phyloP scores from a whole-genome alignment of 176 grass and related monocot genomes.

The Alopecurus myosuroides region DNA sequence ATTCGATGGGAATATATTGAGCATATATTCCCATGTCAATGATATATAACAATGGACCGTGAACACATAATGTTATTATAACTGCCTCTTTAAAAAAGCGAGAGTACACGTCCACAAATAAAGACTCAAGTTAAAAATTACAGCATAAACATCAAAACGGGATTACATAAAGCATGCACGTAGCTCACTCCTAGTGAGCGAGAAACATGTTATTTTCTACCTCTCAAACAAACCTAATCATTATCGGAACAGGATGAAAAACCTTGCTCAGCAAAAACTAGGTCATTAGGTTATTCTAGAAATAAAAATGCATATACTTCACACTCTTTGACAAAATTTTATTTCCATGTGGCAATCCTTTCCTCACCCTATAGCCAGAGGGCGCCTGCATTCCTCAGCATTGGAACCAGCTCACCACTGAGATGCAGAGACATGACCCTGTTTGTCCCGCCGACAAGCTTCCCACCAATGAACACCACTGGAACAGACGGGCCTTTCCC shows the following conservation, averaged over 20 bases:
- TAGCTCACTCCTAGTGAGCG: not conserved
- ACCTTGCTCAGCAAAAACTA: not conserved
- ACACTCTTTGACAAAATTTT: not conserved
- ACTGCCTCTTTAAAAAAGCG: not conserved
- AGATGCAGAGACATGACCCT: conserved; percentile 59
- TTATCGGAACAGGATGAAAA: not conserved
- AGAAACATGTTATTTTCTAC: not conserved
- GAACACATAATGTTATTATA: not conserved
- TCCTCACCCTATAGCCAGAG: conserved; percentile 33
- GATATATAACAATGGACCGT: not conserved
- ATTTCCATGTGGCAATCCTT: not conserved
- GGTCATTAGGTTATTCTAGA: not conserved
- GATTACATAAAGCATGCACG: not conserved
- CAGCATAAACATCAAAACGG: not conserved
- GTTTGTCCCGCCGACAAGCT: conserved; percentile 50
- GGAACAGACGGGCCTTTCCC: conserved; percentile 37
- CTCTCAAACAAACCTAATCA: not conserved
- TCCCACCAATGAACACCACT: conserved; percentile 51
- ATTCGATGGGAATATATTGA: no score
- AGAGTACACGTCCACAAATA: not conserved
- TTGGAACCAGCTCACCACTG: conserved; percentile 35
- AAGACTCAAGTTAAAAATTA: not conserved
- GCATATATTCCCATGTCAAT: not conserved
- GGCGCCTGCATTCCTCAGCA: conserved; percentile 45
- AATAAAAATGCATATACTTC: not conserved